Conservation (phyloP, 345 rosid species). For the Cardamine resedifolia region DNA sequence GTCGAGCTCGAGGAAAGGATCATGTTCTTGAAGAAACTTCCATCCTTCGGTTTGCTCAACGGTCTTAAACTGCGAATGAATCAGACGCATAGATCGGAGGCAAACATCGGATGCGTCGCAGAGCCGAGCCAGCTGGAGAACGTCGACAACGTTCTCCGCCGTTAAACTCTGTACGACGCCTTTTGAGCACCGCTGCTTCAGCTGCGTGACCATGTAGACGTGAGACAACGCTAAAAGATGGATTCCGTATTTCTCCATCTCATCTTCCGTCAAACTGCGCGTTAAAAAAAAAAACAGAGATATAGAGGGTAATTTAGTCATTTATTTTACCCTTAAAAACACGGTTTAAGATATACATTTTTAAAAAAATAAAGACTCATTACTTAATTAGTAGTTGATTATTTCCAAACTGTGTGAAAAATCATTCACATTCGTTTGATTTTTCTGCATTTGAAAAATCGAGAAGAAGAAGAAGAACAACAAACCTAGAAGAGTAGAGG, state of each 20-base stretch:
- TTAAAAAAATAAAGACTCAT: background rate
- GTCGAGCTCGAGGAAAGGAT: constrained; percentile 73
- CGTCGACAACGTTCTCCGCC: constrained; percentile 67
- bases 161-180: constrained; percentile 51
- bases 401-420: background rate
- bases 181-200: constrained; percentile 64
- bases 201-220: constrained; percentile 62
- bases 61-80: constrained; percentile 48
- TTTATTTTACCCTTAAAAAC: background rate
- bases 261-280: constrained; percentile 57
- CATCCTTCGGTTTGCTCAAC: constrained; percentile 76
- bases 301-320: background rate
- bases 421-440: background rate
- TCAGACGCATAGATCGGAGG: constrained; percentile 59
- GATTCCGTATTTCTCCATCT: constrained; percentile 66
- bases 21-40: constrained; percentile 71
- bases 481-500: constrained; percentile 70
- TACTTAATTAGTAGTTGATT: constrained; percentile 19
- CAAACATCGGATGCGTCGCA: constrained; percentile 77
- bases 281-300: background rate
- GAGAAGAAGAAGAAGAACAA: background rate
- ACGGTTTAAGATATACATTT: background rate
- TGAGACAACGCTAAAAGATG: constrained; percentile 79
- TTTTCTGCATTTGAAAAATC: background rate
- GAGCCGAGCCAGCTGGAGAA: constrained; percentile 74